A percentile compares a stretch with the other conserved stretches of the same genome.
Conservation (phyloP, 108 stramenopile species). For the Parietichytrium sp. region DNA sequence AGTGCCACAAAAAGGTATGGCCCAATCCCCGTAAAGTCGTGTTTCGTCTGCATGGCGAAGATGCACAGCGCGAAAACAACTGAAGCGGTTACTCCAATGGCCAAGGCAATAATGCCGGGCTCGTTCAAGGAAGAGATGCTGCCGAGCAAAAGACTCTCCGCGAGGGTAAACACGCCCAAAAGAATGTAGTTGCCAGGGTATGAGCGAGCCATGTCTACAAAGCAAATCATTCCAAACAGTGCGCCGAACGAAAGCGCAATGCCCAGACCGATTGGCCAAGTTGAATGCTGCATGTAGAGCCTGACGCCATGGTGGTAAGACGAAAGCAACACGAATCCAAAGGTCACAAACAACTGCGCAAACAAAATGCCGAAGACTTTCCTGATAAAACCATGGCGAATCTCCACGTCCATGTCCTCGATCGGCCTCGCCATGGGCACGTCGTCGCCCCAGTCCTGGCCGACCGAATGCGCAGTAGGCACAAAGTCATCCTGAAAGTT, state of each 20-base stretch:
- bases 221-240: slow-evolving; percentile 22
- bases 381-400: slow-evolving; percentile 3
- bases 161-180: background rate
- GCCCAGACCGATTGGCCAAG: background rate
- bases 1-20: slow-evolving; percentile 54
- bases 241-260: background rate
- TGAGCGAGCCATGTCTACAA: background rate
- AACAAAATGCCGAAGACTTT: slow-evolving; percentile 25
- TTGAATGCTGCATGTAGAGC: background rate
- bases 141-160: slow-evolving; percentile 16
- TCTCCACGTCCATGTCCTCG: slow-evolving; percentile 5
- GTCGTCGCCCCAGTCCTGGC: background rate
- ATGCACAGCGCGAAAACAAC: slow-evolving; percentile 39
- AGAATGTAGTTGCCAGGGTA: slow-evolving; percentile 10
- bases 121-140: background rate
- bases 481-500: no score
- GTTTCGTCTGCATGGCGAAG: slow-evolving; percentile 76
- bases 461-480: no score
- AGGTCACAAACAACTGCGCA: slow-evolving; percentile 28
- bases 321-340: background rate
- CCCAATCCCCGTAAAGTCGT: slow-evolving; percentile 84
- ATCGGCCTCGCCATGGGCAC: background rate
- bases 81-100: background rate
- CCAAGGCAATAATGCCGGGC: slow-evolving; percentile 6
- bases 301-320: background rate